These are phyloP conservation scores for Talaromyces atroroseus DNA, from an alignment of 2,329 filamentous ascomycete genomes.

Conservation along the genomic window DNA sequence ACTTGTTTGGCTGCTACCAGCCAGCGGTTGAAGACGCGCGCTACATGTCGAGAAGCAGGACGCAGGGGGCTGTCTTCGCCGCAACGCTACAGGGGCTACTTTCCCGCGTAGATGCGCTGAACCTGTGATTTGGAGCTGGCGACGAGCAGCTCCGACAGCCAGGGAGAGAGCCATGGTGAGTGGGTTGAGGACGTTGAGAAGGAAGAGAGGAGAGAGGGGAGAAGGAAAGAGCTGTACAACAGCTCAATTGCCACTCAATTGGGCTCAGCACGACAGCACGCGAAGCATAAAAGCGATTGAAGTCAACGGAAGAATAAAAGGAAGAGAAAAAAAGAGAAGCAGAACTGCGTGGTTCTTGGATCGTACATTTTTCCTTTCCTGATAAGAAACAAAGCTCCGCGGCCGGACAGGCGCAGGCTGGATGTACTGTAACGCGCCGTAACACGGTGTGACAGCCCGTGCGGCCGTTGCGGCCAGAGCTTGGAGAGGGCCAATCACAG, in stretches of 20 bases:
- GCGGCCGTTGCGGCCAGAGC: not conserved
- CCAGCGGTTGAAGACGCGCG: conserved; percentile 22
- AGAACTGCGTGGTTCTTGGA: not conserved
- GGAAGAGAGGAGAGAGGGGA: not conserved
- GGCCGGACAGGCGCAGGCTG: not conserved
- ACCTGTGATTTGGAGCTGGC: conserved; percentile 5
- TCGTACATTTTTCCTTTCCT: not conserved
- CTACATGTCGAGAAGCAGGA: conserved; percentile 24
- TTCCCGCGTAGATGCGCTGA: conserved; percentile 2
- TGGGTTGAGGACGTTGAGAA: not conserved
- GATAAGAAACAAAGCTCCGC: conserved; percentile 9
- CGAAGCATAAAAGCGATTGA: conserved; percentile 1
- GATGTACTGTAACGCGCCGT: conserved; percentile 6
- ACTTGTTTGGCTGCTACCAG: conserved; percentile 17
- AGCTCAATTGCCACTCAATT: conserved; percentile 9
- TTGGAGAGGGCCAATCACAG: not conserved
- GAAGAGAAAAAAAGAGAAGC: not conserved
- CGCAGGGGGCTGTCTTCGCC: not conserved
- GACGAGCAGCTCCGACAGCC: conserved; percentile 8
- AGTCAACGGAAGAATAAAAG: not conserved
- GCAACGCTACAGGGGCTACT: conserved; percentile 2
- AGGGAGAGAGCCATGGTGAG: conserved; percentile 12
- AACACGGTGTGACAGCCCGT: not conserved
- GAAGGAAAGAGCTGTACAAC: conserved; percentile 2
- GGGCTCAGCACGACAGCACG: not conserved